Evolutionary conservation across 257 asterid species (phyloP), one percentile per base, ranked within the genome.

Genomic region (Ilex asprella): DNA sequence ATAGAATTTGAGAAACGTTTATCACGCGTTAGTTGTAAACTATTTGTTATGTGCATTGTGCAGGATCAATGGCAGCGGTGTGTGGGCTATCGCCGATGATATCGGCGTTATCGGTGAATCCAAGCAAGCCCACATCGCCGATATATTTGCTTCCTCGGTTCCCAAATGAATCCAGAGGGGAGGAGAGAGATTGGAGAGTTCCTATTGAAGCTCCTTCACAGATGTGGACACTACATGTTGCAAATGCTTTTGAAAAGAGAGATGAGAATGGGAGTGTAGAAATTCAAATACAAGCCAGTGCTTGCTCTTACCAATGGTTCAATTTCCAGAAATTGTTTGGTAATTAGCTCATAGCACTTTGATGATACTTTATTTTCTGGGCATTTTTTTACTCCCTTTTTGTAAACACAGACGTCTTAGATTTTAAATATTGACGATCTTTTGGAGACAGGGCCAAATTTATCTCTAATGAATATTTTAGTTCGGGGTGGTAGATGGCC

Each of bases 301-400:
- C 79, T 49, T 89, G 99, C 70, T 92, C 99, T 55, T 92, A 92
- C 44, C 78, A 79, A 14, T 92, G 99, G 99, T 92, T 92, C 85
- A 86, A 92, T 78, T 92, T 92, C 81, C 99, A 89, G 70, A 92
- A 89, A 77, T 89, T 92, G 95, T 92, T 92, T 31, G 99, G 98
- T 88, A 85, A 62, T 54, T 52, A 10, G 10, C 5, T 41, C 21
- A 16, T 47, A 35, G 2, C 41, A 35, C 8, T 35, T 35, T 35
- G 7, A 35, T 35, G 0, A 1, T 35, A 35, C 1, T 35, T 7
- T 35, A 35, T 35, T n/a, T n/a, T n/a, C n/a, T n/a, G n/a, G n/a
- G n/a, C n/a, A n/a, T n/a, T n/a, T n/a, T n/a, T n/a, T n/a, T n/a
- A n/a, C n/a, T n/a, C n/a, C n/a, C n/a, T n/a, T n/a, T n/a, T n/a